Evolutionary conservation across 2,329 filamentous ascomycete genomes (phyloP), one percentile per base, ranked within the genome.

Genomic region (Diaporthe vexans): DNA sequence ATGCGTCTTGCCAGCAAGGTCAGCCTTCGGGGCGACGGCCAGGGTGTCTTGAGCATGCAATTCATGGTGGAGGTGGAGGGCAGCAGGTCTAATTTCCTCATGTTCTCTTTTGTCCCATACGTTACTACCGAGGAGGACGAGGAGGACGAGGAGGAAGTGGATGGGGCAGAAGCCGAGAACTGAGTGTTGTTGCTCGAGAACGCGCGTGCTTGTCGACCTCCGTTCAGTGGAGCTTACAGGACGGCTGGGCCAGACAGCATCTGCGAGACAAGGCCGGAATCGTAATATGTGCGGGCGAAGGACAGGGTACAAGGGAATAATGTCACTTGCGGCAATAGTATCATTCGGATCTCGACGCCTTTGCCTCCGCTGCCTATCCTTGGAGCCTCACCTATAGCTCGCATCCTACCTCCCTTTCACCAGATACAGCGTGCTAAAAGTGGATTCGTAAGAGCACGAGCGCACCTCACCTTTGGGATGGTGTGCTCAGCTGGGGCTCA

Each of bases 1-100:
- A 98, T 99, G 96, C 92, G 93, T 59, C 91, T 95, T 51, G 95
- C 95, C 6, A 95, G 90, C 79, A 99, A 98, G 84, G 95, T 98
- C 74, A 98, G 95, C 81, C 89, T 99, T 76, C 89, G 97, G 21
- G 93, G 95, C 0, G 97, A 99, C 83, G 88, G 90, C 2, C 94
- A 98, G 81, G 96, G 97, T 0, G 96, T 99, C 40, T 83, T 99
- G 77, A 98, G 94, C 83, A 85, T 98, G 81, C 97, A 99, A 81
- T 98, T 98, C 80, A 97, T 99, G 93, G 93, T 99, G 21, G 95
- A 98, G 81, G 88, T 95, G 56, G 94, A 97, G 76, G 89, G 90
- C 9, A 89, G 90, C 7, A 87, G 88, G 33, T 86, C 91, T 52
- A 94, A 91, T 78, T 97, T 96, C 83, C 88, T 97, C 33, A 94